These are phyloP conservation scores for Colletotrichum costaricense DNA, from an alignment of 2,329 filamentous ascomycete species.

Conservation along the genomic window DNA sequence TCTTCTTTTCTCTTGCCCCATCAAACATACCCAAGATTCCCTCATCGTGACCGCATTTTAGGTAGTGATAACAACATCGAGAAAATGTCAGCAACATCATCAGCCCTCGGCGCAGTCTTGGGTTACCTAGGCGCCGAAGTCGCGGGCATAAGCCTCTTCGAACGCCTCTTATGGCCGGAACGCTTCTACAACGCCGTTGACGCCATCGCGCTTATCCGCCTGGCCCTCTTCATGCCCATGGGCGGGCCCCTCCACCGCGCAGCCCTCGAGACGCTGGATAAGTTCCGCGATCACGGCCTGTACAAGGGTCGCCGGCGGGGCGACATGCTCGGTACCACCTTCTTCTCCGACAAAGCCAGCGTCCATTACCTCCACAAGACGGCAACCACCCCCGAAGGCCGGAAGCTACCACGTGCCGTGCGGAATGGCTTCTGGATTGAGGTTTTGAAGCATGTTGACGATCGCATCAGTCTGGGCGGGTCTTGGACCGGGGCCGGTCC, in stretches of 20 bases:
- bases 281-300: neutral
- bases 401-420: neutral
- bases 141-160: conserved; percentile 32
- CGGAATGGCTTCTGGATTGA: conserved; percentile 38
- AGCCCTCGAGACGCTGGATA: conserved; percentile 23
- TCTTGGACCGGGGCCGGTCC: neutral
- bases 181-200: conserved; percentile 33
- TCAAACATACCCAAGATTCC: neutral
- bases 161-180: conserved; percentile 38
- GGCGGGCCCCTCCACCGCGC: conserved; percentile 38
- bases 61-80: neutral
- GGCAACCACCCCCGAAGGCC: neutral
- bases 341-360: neutral
- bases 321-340: neutral
- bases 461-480: neutral
- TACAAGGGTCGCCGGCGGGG: neutral
- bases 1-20: neutral
- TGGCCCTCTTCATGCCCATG: conserved; percentile 37
- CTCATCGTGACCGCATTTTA: neutral
- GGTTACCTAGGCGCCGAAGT: conserved; percentile 39
- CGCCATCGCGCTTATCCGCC: conserved; percentile 4
- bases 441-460: conserved; percentile 4
- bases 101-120: conserved; percentile 18
- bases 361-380: neutral
- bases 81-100: neutral